phyloP scores from a whole-genome alignment of 106 monocot genomes.

The Dioscorea alata region DNA sequence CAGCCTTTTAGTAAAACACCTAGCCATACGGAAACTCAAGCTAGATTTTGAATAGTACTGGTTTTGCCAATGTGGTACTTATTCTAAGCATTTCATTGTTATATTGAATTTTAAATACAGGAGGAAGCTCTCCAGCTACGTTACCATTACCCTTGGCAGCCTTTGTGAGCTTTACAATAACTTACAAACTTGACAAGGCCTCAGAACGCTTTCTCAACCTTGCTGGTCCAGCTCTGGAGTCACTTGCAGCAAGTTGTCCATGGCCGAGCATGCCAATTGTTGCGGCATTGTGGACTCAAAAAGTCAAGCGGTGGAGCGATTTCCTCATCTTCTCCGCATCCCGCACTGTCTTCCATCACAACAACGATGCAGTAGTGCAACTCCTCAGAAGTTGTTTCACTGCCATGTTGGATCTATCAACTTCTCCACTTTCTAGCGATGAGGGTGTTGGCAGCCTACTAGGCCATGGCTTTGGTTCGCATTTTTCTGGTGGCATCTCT shows the following conservation, averaged over 20 bases:
- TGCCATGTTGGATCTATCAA: constrained; percentile 49
- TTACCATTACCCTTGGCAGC: constrained; percentile 93
- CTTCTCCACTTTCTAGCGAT: constrained; percentile 15
- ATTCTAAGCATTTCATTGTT: background rate
- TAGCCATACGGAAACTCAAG: too few relatives aligned
- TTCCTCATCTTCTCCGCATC: constrained; percentile 96
- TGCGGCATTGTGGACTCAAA: constrained; percentile 89
- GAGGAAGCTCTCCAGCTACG: constrained; percentile 55
- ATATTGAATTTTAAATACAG: constrained; percentile 17
- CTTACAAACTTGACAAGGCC: constrained; percentile 91
- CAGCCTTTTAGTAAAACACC: too few relatives aligned
- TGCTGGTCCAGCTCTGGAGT: constrained; percentile 90
- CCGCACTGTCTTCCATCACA: constrained; percentile 82
- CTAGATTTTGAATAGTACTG: too few relatives aligned
- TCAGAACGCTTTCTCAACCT: constrained; percentile 84
- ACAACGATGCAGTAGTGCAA: constrained; percentile 67
- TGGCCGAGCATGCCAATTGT: constrained; percentile 99
- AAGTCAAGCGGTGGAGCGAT: constrained; percentile 89
- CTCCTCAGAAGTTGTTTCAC: constrained; percentile 86
- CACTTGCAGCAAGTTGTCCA: constrained; percentile 84
- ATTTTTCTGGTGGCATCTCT: constrained; percentile 68
- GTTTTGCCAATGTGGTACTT: too few relatives aligned
- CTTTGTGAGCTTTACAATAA: constrained; percentile 95
- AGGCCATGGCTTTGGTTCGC: constrained; percentile 87
- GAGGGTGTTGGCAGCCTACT: constrained; percentile 83